Conservation (phyloP, 352 stramenopile genomes). For the Pythium dissotocum region DNA sequence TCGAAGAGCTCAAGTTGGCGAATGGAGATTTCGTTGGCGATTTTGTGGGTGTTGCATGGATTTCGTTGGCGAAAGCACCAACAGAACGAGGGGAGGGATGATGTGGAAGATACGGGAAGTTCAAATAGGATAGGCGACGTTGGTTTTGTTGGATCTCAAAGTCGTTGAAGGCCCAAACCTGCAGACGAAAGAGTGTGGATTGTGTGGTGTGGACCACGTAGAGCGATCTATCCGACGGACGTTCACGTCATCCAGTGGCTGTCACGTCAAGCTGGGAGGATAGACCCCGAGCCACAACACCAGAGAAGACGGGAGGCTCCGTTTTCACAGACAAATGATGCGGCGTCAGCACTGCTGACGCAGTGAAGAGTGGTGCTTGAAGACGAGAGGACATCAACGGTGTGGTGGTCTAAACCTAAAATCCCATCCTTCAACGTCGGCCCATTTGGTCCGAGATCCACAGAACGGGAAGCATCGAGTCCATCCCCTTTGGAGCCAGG, state of each 20-base stretch:
- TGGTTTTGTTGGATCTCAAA: conserved; percentile 13
- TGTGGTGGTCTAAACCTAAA: not conserved
- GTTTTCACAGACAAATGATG: not conserved
- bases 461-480: not conserved
- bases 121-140: conserved; percentile 7
- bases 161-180: not conserved
- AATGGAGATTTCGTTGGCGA: conserved; percentile 15
- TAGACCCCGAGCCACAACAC: not conserved
- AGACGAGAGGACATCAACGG: conserved; percentile 6
- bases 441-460: not conserved
- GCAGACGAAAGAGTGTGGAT: conserved; percentile 5
- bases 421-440: not conserved
- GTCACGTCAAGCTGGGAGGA: not conserved
- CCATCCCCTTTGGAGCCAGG: not conserved
- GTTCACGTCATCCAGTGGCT: conserved; percentile 9
- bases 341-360: not conserved
- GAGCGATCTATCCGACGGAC: not conserved
- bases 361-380: not conserved
- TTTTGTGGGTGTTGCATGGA: not conserved
- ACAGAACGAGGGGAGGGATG: conserved; percentile 12
- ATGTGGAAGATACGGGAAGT: not conserved
- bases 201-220: conserved; percentile 9
- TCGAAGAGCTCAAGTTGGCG: conserved; percentile 18
- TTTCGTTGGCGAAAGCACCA: conserved; percentile 2
- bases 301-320: not conserved